Evolutionary conservation across 2,329 filamentous ascomycete species (phyloP).

Genomic region (Dichotomopilus funicola): DNA sequence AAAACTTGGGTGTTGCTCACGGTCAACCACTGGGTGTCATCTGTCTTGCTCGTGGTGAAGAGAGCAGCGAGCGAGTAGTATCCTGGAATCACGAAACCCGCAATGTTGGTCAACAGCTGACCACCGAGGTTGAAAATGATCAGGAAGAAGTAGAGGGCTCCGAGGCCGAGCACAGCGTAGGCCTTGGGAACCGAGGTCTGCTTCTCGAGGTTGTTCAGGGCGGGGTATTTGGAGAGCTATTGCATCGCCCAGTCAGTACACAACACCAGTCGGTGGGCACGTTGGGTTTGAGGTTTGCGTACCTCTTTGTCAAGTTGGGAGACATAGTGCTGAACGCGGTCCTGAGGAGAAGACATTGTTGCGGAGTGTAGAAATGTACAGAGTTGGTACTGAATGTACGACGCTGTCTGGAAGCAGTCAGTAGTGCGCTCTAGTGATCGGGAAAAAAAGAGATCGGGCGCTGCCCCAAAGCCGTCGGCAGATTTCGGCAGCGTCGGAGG

Average conservation of each 20-base stretch:
- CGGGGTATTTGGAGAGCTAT: slow-evolving; percentile 79
- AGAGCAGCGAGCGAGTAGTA: slow-evolving; percentile 80
- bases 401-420: slow-evolving; percentile 16
- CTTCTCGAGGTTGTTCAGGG: slow-evolving; percentile 80
- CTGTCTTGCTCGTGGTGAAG: slow-evolving; percentile 63
- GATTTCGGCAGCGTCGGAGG: slow-evolving; percentile 13
- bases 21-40: slow-evolving; percentile 76
- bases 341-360: slow-evolving; percentile 67
- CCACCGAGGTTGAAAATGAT: slow-evolving; percentile 90
- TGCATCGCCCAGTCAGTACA: slow-evolving; percentile 14
- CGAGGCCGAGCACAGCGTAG: slow-evolving; percentile 71
- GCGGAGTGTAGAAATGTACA: slow-evolving; percentile 13
- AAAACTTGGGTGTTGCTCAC: slow-evolving; percentile 40
- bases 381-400: slow-evolving; percentile 3
- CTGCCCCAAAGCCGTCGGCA: neutral
- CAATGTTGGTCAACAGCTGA: slow-evolving; percentile 80
- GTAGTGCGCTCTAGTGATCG: slow-evolving; percentile 3
- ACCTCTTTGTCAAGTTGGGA: slow-evolving; percentile 79
- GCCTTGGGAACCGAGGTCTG: slow-evolving; percentile 77
- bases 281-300: slow-evolving; percentile 19
- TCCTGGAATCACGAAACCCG: slow-evolving; percentile 73
- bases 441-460: neutral
- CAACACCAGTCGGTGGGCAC: slow-evolving; percentile 4
- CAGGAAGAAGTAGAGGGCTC: slow-evolving; percentile 78
- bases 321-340: slow-evolving; percentile 70